A percentile compares a stretch with the other conserved stretches of the same genome.
Conservation (phyloP, 2,329 filamentous ascomycete species). For the Beauveria sp. region DNA sequence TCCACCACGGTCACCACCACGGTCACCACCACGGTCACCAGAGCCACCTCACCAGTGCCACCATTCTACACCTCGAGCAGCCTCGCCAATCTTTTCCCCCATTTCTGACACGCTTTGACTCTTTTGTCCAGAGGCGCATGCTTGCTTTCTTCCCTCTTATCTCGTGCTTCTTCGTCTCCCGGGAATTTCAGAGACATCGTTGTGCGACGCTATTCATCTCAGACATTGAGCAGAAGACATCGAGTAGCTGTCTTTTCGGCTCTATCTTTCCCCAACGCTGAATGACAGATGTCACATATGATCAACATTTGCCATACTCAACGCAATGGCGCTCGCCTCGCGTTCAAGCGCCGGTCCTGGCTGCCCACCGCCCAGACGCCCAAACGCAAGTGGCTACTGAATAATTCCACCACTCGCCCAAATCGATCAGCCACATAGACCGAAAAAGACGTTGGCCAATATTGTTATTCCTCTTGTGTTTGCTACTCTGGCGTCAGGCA, state of each 20-base stretch:
- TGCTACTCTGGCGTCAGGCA: not conserved
- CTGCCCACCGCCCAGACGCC: not conserved
- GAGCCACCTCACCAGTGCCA: no score
- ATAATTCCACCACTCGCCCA: not conserved
- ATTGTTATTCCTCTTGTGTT: not conserved
- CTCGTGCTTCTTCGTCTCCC: not conserved
- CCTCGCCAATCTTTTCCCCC: not conserved
- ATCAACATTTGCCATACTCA: not conserved
- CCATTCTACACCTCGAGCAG: not conserved
- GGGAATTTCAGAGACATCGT: not conserved
- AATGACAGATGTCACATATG: not conserved
- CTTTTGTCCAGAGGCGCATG: not conserved
- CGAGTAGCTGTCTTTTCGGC: not conserved
- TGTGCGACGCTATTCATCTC: not conserved
- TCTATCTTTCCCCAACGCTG: not conserved
- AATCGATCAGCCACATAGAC: not conserved
- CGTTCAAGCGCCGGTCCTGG: not conserved
- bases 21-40: no score
- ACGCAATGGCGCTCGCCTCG: not conserved
- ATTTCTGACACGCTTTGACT: constrained; percentile 3
- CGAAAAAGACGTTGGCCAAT: not conserved
- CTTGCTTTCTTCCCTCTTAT: not conserved
- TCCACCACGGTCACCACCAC: no score
- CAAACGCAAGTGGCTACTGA: not conserved
- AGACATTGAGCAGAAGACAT: not conserved